phyloP scores from a whole-genome alignment of 345 rosid species.

The Melaleuca quinquenervia region DNA sequence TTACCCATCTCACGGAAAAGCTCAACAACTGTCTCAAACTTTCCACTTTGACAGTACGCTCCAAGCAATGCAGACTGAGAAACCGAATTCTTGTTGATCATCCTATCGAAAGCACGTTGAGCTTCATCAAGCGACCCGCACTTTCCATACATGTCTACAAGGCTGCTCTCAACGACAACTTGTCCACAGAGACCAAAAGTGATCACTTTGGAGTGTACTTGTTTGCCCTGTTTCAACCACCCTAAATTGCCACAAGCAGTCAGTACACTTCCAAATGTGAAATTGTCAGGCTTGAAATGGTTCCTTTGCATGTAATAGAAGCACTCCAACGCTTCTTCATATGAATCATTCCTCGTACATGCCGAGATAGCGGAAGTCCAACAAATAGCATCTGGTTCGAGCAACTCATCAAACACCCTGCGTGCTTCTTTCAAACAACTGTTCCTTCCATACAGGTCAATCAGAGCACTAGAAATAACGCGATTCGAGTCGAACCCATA shows the following conservation, averaged over 20 bases:
- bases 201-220: conserved; percentile 60
- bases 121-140: conserved; percentile 46
- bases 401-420: conserved; percentile 64
- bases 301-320: conserved; percentile 48
- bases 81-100: conserved; percentile 50
- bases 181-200: conserved; percentile 37
- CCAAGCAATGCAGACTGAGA: conserved; percentile 87
- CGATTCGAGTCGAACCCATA: conserved; percentile 47
- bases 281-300: conserved; percentile 45
- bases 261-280: conserved; percentile 65
- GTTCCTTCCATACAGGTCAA: conserved; percentile 62
- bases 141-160: conserved; percentile 94
- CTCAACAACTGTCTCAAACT: conserved; percentile 44
- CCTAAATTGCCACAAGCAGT: conserved; percentile 73
- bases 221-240: conserved; percentile 64
- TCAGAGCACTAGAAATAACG: conserved; percentile 56
- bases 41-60: conserved; percentile 69
- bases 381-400: conserved; percentile 60
- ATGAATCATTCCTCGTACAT: conserved; percentile 51
- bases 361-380: conserved; percentile 76
- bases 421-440: conserved; percentile 29
- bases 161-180: conserved; percentile 72
- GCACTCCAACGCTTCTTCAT: conserved; percentile 35
- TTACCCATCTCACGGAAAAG: conserved; percentile 45
- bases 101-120: conserved; percentile 53